Conservation (phyloP, 257 asterid genomes). For the Knoxia roxburghii region DNA sequence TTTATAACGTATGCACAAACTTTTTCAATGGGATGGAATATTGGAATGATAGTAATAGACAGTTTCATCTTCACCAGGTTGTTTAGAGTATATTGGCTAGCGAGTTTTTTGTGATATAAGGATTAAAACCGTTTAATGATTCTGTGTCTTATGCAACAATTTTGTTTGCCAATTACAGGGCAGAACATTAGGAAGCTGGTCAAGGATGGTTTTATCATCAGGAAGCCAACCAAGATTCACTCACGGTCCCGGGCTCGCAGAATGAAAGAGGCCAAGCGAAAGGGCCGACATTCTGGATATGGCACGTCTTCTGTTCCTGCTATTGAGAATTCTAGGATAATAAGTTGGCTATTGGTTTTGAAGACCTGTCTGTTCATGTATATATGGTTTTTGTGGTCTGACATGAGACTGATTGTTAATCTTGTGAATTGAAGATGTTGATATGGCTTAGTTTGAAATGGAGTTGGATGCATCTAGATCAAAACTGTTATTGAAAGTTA, state of each 20-base stretch:
- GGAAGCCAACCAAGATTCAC: conserved; percentile 96
- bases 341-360: neutral
- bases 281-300: conserved; percentile 98
- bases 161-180: conserved; percentile 30
- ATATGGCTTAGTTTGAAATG: neutral
- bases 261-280: conserved; percentile 91
- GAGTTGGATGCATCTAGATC: neutral
- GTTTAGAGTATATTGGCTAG: neutral
- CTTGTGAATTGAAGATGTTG: neutral
- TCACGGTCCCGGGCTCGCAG: conserved; percentile 90
- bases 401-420: too few relatives aligned
- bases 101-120: neutral
- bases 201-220: conserved; percentile 89
- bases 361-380: neutral
- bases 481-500: neutral
- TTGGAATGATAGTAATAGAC: neutral
- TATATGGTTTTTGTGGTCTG: neutral
- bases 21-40: too few relatives aligned
- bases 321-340: neutral
- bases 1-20: too few relatives aligned
- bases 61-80: too few relatives aligned
- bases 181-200: conserved; percentile 81
- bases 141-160: neutral
- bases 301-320: conserved; percentile 31
- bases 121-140: neutral